phyloP scores from a whole-genome alignment of 1,139 yeast genomes.

The Geotrichum histeridarum region DNA sequence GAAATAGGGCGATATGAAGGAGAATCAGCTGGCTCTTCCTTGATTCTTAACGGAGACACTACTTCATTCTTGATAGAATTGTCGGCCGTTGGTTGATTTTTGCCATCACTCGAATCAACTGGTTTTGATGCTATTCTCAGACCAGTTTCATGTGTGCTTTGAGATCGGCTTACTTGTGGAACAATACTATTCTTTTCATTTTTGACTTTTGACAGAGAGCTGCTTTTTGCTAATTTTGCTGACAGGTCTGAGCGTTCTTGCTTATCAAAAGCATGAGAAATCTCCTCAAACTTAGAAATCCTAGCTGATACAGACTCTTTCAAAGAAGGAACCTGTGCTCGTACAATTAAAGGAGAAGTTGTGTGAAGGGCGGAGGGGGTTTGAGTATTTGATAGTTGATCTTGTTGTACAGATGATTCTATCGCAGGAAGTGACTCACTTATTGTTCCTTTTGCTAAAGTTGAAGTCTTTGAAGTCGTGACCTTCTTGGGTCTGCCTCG shows the following conservation, averaged over 20 bases:
- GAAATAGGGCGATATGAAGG: neutral
- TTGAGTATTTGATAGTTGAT: neutral
- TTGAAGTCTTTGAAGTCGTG: neutral
- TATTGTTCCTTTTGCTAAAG: neutral
- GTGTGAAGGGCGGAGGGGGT: neutral
- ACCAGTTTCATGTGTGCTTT: neutral
- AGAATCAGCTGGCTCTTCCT: slow-evolving; percentile 3
- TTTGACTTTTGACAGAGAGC: neutral
- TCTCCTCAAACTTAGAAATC: slow-evolving; percentile 15
- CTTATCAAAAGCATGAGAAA: neutral
- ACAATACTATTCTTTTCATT: neutral
- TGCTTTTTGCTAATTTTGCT: neutral
- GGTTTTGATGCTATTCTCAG: neutral
- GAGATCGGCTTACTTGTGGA: neutral
- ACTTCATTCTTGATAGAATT: neutral
- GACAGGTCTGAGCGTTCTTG: neutral
- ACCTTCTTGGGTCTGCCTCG: neutral
- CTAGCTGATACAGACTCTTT: slow-evolving; percentile 14
- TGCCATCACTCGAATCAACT: neutral
- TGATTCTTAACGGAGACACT: slow-evolving; percentile 1
- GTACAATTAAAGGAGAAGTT: neutral
- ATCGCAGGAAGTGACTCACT: neutral
- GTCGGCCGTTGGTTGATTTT: neutral
- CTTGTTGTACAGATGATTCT: neutral
- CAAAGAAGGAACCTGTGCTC: slow-evolving; percentile 1